Percentiles rank a stretch among this genome's conserved stretches.
Evolutionary conservation across 306 rosid genomes (phyloP).

Genomic region (Mimosa bimucronata): DNA sequence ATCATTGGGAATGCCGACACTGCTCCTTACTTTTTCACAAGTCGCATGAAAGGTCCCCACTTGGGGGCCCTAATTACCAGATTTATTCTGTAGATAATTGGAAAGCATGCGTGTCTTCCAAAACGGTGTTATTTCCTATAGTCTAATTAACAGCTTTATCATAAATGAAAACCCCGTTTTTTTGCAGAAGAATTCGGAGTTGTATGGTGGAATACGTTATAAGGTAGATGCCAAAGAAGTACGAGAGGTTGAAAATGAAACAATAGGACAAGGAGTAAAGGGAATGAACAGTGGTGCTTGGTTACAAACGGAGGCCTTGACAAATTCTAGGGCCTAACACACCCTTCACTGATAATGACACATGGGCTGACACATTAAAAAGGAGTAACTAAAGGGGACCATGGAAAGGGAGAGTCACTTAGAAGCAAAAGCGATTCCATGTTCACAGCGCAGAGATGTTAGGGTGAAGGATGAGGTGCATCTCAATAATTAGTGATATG

Average conservation of each 20-base stretch:
- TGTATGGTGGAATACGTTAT: not conserved
- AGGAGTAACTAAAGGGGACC: slow-evolving; percentile 27
- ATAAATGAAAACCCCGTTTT: not conserved
- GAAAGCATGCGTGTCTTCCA: not conserved
- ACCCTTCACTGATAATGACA: slow-evolving; percentile 54
- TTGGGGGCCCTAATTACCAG: slow-evolving; percentile 25
- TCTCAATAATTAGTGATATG: slow-evolving; percentile 61
- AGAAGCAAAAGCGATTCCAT: slow-evolving; percentile 53
- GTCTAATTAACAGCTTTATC: not conserved
- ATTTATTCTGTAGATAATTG: slow-evolving; percentile 29
- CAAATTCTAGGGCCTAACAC: slow-evolving; percentile 49
- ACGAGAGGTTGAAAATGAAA: slow-evolving; percentile 22
- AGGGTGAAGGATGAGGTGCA: slow-evolving; percentile 68
- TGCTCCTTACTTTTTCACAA: slow-evolving; percentile 37
- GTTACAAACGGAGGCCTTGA: slow-evolving; percentile 41
- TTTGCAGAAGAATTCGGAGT: not conserved
- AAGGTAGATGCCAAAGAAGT: slow-evolving; percentile 17
- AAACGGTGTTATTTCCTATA: not conserved
- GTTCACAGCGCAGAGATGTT: slow-evolving; percentile 44
- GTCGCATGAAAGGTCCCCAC: slow-evolving; percentile 45
- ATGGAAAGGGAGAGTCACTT: slow-evolving; percentile 47
- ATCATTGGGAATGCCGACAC: slow-evolving; percentile 46
- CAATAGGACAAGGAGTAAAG: not conserved
- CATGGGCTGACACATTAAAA: slow-evolving; percentile 53
- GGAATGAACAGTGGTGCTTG: slow-evolving; percentile 7